Conservation (phyloP, 306 rosid genomes). For the Trifolium subterraneum region DNA sequence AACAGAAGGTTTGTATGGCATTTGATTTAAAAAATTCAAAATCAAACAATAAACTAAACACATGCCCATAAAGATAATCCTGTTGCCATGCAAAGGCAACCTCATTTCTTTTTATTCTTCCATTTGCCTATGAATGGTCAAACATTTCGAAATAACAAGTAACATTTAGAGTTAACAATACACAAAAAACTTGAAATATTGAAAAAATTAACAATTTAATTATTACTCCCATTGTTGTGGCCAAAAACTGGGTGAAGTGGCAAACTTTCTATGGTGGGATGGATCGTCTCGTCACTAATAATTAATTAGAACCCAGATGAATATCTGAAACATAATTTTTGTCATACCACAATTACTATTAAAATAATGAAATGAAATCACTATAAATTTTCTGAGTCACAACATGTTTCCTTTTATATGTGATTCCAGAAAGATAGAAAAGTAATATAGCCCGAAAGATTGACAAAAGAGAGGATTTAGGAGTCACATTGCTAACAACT, state of each 20-base stretch:
- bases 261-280: constrained; percentile 27
- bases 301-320: constrained; percentile 30
- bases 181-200: constrained; percentile 9
- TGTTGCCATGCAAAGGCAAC: not conserved
- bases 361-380: not conserved
- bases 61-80: constrained; percentile 29
- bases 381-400: not conserved
- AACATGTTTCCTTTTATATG: constrained; percentile 1
- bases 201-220: constrained; percentile 12
- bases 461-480: constrained; percentile 20
- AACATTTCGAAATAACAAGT: constrained; percentile 18
- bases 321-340: constrained; percentile 27
- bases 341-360: not conserved
- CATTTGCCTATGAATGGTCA: constrained; percentile 1
- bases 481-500: constrained; percentile 28
- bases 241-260: constrained; percentile 2
- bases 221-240: not conserved
- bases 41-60: not conserved
- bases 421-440: not conserved
- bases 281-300: constrained; percentile 10
- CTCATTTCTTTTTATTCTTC: constrained; percentile 4
- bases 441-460: constrained; percentile 26
- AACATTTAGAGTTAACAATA: not conserved
- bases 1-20: constrained; percentile 13
- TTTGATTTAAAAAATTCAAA: constrained; percentile 10